phyloP scores from a whole-genome alignment of 352 stramenopile species.

The Phytophthora tentaculata region DNA sequence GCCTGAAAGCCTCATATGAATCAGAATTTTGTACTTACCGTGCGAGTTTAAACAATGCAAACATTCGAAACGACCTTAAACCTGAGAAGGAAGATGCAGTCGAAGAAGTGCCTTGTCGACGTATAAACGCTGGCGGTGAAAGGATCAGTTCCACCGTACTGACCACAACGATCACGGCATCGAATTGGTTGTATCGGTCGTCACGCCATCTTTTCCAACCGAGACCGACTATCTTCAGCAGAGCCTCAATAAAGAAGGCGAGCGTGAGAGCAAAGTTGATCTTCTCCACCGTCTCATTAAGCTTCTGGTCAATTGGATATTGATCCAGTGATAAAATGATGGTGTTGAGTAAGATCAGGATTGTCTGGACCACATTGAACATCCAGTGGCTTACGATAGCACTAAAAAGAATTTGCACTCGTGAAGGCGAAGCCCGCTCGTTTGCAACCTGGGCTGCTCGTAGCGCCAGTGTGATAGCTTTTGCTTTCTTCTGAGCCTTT shows the following conservation, averaged over 20 bases:
- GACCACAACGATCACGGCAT: constrained; percentile 62
- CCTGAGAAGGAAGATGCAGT: constrained; percentile 66
- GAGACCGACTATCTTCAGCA: constrained; percentile 79
- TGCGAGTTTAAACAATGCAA: constrained; percentile 92
- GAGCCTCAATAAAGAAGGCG: constrained; percentile 57
- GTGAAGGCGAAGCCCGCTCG: constrained; percentile 16
- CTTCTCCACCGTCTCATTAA: constrained; percentile 52
- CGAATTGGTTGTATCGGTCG: constrained; percentile 86
- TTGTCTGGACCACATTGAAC: constrained; percentile 61
- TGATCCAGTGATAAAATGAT: constrained; percentile 84
- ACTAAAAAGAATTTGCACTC: constrained; percentile 18
- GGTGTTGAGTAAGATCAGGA: constrained; percentile 87
- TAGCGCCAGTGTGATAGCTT: constrained; percentile 25
- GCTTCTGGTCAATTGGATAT: constrained; percentile 59
- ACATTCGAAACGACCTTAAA: constrained; percentile 87
- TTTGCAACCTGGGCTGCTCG: constrained; percentile 3
- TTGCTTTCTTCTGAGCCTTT: constrained; percentile 40
- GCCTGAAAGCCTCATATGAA: background rate
- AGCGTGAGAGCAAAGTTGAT: constrained; percentile 69
- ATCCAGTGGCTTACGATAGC: constrained; percentile 52
- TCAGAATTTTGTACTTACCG: constrained; percentile 28
- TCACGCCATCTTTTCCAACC: constrained; percentile 56
- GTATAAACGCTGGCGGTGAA: constrained; percentile 50
- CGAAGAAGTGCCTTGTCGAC: constrained; percentile 14
- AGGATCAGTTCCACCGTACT: constrained; percentile 51